Base-by-base conservation (phyloP, 371 early-diverging fungal genomes). In the Haplosporangium sp. region DNA sequence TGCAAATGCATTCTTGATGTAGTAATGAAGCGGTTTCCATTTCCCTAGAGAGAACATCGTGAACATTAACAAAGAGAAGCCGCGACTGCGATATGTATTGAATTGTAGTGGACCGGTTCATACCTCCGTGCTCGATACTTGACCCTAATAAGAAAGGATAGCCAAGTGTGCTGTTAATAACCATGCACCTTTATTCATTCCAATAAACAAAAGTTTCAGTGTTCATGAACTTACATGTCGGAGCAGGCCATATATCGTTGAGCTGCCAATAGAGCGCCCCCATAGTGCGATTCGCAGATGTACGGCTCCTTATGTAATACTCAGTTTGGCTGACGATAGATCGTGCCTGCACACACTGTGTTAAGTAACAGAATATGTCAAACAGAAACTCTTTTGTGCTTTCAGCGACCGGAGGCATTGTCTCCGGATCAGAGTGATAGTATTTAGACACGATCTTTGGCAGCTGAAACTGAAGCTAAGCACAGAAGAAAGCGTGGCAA, bases 181-280 rank as follows among this genome's bases (percentile, higher is more conserved):
- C 11, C 29, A 14, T 8, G 9, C 29, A 23, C 5, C 8, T 3
- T 2, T 2, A n/a, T 14, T 29, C 5, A 16, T n/a, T 38, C 7
- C 18, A 14, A 12, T 10, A 54, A 29, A 29, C 29, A 29, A 29
- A 63, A n/a, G 14, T 12, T 6, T 1, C 9, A 41, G 6, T 0
- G 4, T 29, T 37, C 6, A 0, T 37, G 12, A 8, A 21, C 50
- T 47, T 76, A 76, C 77, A 77, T 21, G 79, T 77, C 1, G 79
- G 72, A 21, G 64, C 72, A 0, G 79, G 79, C 79, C 79, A 77
- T 0, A 77, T 77, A n/a, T 77, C 79, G 43, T 77, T 77, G 14
- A 71, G 57, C 52, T 77, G 79, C 79, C 79, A 77, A 56, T 77
- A 77, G 20, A 77, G 65, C 3, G 79, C 72, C 1, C 79, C 79